These are phyloP conservation scores for Neospermospora avenae DNA, from an alignment of 2,329 filamentous ascomycete species.

Conservation along the genomic window DNA sequence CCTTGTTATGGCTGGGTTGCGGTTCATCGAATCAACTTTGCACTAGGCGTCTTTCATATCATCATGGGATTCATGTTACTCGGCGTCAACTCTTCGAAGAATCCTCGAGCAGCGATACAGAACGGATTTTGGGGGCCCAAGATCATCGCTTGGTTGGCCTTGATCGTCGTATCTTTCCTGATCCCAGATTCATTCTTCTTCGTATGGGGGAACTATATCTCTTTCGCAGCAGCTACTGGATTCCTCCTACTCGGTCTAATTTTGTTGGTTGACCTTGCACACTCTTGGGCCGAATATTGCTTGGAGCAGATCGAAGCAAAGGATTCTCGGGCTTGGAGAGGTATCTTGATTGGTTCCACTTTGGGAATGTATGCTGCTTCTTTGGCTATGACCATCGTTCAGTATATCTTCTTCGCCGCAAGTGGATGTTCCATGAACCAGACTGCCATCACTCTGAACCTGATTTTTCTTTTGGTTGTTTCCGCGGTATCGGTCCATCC, in stretches of 20 bases:
- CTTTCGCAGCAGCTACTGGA: constrained; percentile 82
- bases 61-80: constrained; percentile 80
- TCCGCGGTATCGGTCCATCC: constrained; percentile 88
- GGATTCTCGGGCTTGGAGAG: constrained; percentile 81
- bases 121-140: constrained; percentile 99
- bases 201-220: constrained; percentile 92
- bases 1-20: constrained; percentile 95
- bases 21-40: constrained; percentile 97
- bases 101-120: constrained; percentile 82
- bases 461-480: constrained; percentile 76
- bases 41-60: constrained; percentile 89
- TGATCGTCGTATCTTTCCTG: constrained; percentile 89
- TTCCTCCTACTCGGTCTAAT: constrained; percentile 93
- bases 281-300: constrained; percentile 97
- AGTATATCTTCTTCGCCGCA: constrained; percentile 93
- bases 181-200: constrained; percentile 95
- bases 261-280: constrained; percentile 88
- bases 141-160: constrained; percentile 79
- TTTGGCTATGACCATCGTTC: constrained; percentile 89
- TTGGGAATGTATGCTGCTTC: constrained; percentile 90
- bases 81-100: constrained; percentile 82
- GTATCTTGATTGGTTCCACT: constrained; percentile 85
- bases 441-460: constrained; percentile 89
- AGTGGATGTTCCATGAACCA: constrained; percentile 92
- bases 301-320: constrained; percentile 87